A percentile compares a stretch with the other conserved stretches of the same genome.
These are phyloP conservation scores for Plenodomus tracheiphilus DNA, from an alignment of 2,329 filamentous ascomycete species.

Conservation along the genomic window DNA sequence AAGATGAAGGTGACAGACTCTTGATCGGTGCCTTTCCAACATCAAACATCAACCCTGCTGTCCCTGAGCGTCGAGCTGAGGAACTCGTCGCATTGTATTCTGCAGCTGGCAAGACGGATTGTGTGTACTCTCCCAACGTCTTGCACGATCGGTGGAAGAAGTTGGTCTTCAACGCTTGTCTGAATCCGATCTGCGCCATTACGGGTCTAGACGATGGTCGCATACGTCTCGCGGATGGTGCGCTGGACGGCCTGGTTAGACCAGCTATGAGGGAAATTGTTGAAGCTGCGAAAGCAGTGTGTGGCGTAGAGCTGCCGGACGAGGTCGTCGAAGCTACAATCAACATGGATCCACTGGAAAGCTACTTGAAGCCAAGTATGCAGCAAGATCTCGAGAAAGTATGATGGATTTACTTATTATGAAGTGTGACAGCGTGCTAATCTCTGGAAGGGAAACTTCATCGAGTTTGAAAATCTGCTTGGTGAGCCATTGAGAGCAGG, in stretches of 20 bases:
- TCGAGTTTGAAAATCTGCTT: conserved; percentile 61
- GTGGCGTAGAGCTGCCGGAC: conserved; percentile 49
- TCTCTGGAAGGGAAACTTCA: conserved; percentile 52
- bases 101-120: conserved; percentile 50
- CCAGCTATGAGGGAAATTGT: conserved; percentile 60
- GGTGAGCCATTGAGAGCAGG: conserved; percentile 61
- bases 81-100: conserved; percentile 55
- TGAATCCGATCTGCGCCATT: conserved; percentile 59
- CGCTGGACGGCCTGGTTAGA: conserved; percentile 53
- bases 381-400: conserved; percentile 57
- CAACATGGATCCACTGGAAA: conserved; percentile 53
- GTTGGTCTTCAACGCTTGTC: conserved; percentile 56
- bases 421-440: neutral
- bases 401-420: conserved; percentile 1
- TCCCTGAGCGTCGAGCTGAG: conserved; percentile 38
- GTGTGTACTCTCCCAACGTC: conserved; percentile 50
- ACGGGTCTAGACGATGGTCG: conserved; percentile 56
- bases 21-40: conserved; percentile 56
- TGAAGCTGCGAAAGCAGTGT: conserved; percentile 47
- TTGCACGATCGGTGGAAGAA: conserved; percentile 54
- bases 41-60: conserved; percentile 32
- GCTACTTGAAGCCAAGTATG: conserved; percentile 59
- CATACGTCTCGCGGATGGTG: conserved; percentile 52
- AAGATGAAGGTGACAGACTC: conserved; percentile 57
- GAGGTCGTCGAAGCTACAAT: conserved; percentile 53